phyloP scores from a whole-genome alignment of 805 yeast species.

The Monosporozyma solicola region DNA sequence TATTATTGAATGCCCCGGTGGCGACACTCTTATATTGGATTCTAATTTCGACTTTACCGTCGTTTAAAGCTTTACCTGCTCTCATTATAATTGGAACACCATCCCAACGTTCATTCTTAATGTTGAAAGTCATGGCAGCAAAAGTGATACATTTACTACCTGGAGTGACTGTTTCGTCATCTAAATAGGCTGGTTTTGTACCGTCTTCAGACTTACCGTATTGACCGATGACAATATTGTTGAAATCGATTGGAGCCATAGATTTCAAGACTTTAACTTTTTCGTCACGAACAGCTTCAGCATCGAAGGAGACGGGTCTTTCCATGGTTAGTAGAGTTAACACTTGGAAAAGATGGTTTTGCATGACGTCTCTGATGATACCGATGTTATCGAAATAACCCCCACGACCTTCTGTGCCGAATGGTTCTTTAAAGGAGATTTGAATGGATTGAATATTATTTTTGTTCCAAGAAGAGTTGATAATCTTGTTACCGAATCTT shows the following conservation, averaged over 20 bases:
- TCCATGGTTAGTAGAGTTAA: slow-evolving; percentile 91
- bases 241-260: slow-evolving; percentile 53
- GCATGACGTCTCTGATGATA: slow-evolving; percentile 96
- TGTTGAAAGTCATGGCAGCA: slow-evolving; percentile 73
- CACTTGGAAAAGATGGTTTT: slow-evolving; percentile 91
- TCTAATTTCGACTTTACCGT: slow-evolving; percentile 90
- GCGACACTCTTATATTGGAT: slow-evolving; percentile 85
- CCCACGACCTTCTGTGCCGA: slow-evolving; percentile 98
- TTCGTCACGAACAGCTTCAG: slow-evolving; percentile 93
- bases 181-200: slow-evolving; percentile 78
- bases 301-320: slow-evolving; percentile 81
- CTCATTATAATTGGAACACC: slow-evolving; percentile 94
- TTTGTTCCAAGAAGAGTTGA: slow-evolving; percentile 84
- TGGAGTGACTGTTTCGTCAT: slow-evolving; percentile 79
- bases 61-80: slow-evolving; percentile 95
- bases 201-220: slow-evolving; percentile 82
- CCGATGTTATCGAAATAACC: slow-evolving; percentile 95
- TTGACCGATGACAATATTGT: slow-evolving; percentile 79
- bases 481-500: slow-evolving; percentile 83
- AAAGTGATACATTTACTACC: slow-evolving; percentile 85
- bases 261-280: slow-evolving; percentile 88
- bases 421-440: slow-evolving; percentile 93
- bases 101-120: slow-evolving; percentile 93
- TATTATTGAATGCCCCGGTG: slow-evolving; percentile 67
- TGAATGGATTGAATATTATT: slow-evolving; percentile 72